Percentiles rank a stretch among this genome's conserved stretches.
phyloP scores from a whole-genome alignment of 2,329 filamentous ascomycete species.

The Emmonsia crescens region DNA sequence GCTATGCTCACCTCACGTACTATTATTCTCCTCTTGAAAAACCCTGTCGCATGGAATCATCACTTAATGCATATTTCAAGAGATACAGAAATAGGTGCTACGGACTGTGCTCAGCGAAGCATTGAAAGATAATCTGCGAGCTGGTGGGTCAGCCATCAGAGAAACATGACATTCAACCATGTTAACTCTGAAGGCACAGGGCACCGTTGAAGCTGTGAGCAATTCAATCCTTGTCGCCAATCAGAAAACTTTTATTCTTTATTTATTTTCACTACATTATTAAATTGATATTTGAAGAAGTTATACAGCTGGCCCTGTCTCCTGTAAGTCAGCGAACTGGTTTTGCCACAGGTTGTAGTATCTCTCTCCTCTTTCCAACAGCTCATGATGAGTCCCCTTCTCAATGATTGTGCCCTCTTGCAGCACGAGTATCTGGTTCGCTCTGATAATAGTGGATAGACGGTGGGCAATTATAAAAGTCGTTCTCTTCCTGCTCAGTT shows the following conservation, averaged over 20 bases:
- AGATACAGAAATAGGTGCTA: no score
- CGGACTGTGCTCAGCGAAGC: no score
- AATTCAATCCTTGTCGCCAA: neutral
- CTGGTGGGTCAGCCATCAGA: no score
- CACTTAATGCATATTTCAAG: no score
- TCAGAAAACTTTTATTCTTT: neutral
- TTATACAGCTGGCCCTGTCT: neutral
- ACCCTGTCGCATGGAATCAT: no score
- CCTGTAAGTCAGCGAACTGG: neutral
- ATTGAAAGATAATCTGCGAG: no score
- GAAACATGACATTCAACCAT: no score
- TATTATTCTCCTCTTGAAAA: no score
- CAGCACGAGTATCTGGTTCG: neutral
- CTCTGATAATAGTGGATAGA: neutral
- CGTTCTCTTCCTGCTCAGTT: neutral
- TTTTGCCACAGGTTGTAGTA: neutral
- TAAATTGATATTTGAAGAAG: neutral
- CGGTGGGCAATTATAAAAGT: neutral
- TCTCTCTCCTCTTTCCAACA: neutral
- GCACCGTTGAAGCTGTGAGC: no score
- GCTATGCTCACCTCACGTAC: no score
- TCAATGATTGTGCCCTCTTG: neutral
- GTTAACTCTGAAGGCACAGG: no score
- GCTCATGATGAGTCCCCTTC: neutral
- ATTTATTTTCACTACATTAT: neutral